Conservation (phyloP, 1,284 basidiomycete genomes). For the Termitomyces sp. region DNA sequence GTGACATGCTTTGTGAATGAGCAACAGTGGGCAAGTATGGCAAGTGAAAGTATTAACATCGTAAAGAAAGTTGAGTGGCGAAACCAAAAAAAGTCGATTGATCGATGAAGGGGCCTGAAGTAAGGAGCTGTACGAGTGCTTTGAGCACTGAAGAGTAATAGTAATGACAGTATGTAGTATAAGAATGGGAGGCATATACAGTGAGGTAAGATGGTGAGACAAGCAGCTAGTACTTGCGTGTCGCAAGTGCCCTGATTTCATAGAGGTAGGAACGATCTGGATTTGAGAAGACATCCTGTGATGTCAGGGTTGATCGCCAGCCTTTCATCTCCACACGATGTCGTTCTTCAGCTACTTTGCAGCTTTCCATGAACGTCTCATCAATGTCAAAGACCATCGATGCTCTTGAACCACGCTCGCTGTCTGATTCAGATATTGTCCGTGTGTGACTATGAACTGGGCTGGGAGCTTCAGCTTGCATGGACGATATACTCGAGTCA, state of each 20-base stretch:
- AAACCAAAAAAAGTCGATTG: slow-evolving; percentile 9
- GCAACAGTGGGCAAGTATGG: slow-evolving; percentile 1
- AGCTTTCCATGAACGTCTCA: slow-evolving; percentile 65
- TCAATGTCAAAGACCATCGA: slow-evolving; percentile 72
- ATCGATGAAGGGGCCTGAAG: slow-evolving; percentile 11
- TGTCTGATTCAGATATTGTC: slow-evolving; percentile 66
- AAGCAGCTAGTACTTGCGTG: slow-evolving; percentile 59
- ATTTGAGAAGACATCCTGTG: slow-evolving; percentile 40
- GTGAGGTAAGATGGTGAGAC: slow-evolving; percentile 1
- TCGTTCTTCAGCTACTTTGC: slow-evolving; percentile 71
- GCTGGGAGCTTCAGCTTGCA: slow-evolving; percentile 43
- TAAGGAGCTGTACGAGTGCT: slow-evolving; percentile 13
- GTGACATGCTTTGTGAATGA: background rate
- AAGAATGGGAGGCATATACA: slow-evolving; percentile 12
- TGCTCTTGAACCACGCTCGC: slow-evolving; percentile 69
- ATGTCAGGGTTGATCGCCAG: slow-evolving; percentile 57
- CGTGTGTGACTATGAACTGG: slow-evolving; percentile 61
- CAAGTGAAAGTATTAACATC: slow-evolving; percentile 8
- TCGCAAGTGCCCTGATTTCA: slow-evolving; percentile 77
- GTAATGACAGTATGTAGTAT: slow-evolving; percentile 13
- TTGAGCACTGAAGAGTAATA: slow-evolving; percentile 2
- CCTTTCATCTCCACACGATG: slow-evolving; percentile 79
- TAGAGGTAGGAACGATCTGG: slow-evolving; percentile 61
- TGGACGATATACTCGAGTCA: slow-evolving; percentile 31
- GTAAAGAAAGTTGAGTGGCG: slow-evolving; percentile 2